These are phyloP conservation scores for Inonotus obliquus DNA, from an alignment of 1,284 basidiomycete species.

Conservation along the genomic window DNA sequence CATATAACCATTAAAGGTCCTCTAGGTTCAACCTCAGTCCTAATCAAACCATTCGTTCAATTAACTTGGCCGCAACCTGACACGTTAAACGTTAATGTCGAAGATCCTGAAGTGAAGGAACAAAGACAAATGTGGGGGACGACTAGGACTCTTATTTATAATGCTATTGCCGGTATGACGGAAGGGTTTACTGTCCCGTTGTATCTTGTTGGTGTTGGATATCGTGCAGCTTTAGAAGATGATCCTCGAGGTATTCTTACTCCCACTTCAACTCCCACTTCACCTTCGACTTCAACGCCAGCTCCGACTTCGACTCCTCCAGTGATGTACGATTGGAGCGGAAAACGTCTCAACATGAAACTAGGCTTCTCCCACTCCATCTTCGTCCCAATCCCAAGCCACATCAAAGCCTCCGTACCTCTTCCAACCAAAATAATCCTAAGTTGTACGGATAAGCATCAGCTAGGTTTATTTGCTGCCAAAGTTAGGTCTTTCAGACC, in stretches of 20 bases:
- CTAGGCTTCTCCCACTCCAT: conserved; percentile 91
- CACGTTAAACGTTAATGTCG: conserved; percentile 58
- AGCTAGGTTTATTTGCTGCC: conserved; percentile 85
- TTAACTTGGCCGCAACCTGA: conserved; percentile 50
- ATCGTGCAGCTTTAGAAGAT: conserved; percentile 82
- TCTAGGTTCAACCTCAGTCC: conserved; percentile 66
- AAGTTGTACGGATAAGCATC: conserved; percentile 70
- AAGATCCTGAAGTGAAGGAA: conserved; percentile 65
- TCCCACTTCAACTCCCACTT: no score
- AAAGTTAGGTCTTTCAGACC: conserved; percentile 80
- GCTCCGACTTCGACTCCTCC: no score
- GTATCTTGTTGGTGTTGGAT: conserved; percentile 93
- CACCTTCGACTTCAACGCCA: no score
- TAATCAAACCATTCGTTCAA: conserved; percentile 65
- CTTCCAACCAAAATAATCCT: conserved; percentile 64
- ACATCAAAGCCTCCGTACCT: conserved; percentile 75
- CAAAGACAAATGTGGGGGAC: conserved; percentile 93
- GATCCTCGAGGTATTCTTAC: no score
- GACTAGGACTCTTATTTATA: conserved; percentile 83
- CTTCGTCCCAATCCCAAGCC: conserved; percentile 73
- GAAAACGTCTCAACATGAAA: conserved; percentile 75
- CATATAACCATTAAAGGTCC: conserved; percentile 69
- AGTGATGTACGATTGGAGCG: conserved; percentile 35
- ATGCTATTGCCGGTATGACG: conserved; percentile 88
- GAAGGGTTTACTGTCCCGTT: conserved; percentile 82